Percentiles rank a stretch among this genome's conserved stretches.
These are phyloP conservation scores for Kalmusia sp. DNA, from an alignment of 2,329 filamentous ascomycete species.

Conservation along the genomic window DNA sequence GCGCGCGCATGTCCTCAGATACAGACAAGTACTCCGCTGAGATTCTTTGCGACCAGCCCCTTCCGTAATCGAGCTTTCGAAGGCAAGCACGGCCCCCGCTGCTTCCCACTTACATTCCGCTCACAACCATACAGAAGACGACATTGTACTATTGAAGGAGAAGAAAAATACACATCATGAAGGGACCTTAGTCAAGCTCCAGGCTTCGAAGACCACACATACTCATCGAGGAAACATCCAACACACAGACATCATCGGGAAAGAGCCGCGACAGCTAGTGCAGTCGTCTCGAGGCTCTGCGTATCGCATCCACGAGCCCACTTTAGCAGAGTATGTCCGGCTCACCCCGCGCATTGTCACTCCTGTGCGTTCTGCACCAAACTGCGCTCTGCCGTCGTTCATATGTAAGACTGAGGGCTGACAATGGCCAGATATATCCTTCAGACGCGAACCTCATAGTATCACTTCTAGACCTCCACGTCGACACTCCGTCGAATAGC, in stretches of 20 bases:
- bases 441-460: conserved; percentile 78
- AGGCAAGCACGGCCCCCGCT: conserved; percentile 27
- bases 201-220: conserved; percentile 38
- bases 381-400: background rate
- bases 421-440: conserved; percentile 69
- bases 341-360: conserved; percentile 75
- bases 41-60: conserved; percentile 28
- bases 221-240: conserved; percentile 58
- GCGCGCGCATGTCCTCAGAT: conserved; percentile 11
- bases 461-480: conserved; percentile 77
- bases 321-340: conserved; percentile 75
- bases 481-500: conserved; percentile 49
- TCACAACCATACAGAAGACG: conserved; percentile 40
- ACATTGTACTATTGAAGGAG: conserved; percentile 52
- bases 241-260: conserved; percentile 69
- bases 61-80: conserved; percentile 31
- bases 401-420: conserved; percentile 9
- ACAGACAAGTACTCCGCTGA: background rate
- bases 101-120: conserved; percentile 7
- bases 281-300: conserved; percentile 59
- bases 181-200: conserved; percentile 50
- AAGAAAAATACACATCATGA: conserved; percentile 44
- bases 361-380: conserved; percentile 60
- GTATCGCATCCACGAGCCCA: conserved; percentile 68
- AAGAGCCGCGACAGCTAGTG: conserved; percentile 65